phyloP scores from a whole-genome alignment of 257 asterid species.

The Solanum megistacrolobum region DNA sequence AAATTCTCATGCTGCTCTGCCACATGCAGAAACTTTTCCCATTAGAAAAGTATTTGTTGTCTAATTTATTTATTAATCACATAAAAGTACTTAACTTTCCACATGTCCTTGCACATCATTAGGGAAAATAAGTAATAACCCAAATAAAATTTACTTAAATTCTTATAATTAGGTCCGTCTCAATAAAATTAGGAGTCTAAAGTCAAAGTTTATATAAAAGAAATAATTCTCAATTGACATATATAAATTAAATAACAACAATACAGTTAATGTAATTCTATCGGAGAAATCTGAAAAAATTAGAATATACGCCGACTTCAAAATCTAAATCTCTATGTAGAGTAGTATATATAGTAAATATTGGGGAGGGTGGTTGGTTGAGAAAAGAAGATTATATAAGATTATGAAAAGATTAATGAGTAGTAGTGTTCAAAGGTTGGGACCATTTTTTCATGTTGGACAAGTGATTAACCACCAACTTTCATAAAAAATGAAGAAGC shows the following conservation, averaged over 20 bases:
- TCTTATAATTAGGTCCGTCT: background rate
- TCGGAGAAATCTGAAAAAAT: rapidly evolving
- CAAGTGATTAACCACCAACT: constrained; percentile 1
- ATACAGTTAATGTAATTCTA: too few relatives aligned
- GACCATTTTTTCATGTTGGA: background rate
- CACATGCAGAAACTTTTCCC: background rate
- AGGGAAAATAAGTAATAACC: background rate
- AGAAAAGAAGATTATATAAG: background rate
- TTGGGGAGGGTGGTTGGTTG: background rate
- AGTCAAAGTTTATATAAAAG: too few relatives aligned
- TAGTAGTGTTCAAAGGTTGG: background rate
- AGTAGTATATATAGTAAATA: background rate
- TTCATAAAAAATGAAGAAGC: background rate
- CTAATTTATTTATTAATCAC: background rate
- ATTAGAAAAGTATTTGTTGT: background rate
- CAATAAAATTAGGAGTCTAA: background rate
- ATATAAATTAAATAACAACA: too few relatives aligned
- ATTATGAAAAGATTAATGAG: background rate
- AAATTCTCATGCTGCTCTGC: background rate
- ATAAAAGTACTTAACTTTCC: background rate
- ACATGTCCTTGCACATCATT: background rate
- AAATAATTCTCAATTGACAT: too few relatives aligned
- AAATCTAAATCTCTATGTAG: background rate
- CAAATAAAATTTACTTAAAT: background rate
- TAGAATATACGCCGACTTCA: rapidly evolving